Percentiles rank a stretch among this genome's conserved stretches.
Conservation (phyloP, 441 rosid genomes). For the Populus trichocarpa region DNA sequence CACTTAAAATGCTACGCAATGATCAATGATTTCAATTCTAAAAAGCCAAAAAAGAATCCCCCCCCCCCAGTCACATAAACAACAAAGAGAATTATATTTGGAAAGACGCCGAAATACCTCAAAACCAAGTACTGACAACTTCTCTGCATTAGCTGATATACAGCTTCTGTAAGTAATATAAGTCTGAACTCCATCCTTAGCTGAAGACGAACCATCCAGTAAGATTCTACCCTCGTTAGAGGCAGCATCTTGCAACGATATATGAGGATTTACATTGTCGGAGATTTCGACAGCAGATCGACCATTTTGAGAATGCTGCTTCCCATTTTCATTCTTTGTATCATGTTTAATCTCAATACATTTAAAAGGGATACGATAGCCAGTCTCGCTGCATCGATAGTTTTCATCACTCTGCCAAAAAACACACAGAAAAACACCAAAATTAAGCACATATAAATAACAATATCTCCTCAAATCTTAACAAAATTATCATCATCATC, state of each 20-base stretch:
- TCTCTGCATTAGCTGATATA: constrained; percentile 67
- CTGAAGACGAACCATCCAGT: constrained; percentile 39
- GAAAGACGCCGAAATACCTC: constrained; percentile 19
- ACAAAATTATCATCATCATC: too few relatives aligned
- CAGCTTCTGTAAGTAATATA: constrained; percentile 86
- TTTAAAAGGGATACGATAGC: constrained; percentile 80
- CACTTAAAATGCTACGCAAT: too few relatives aligned
- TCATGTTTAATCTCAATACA: constrained; percentile 44
- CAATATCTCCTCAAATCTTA: too few relatives aligned
- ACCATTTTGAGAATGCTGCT: constrained; percentile 39
- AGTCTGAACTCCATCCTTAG: constrained; percentile 35
- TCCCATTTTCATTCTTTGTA: constrained; percentile 21
- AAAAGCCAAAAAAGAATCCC: too few relatives aligned
- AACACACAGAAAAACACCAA: not conserved
- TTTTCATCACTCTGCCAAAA: constrained; percentile 53
- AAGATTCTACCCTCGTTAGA: constrained; percentile 37
- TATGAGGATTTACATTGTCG: constrained; percentile 11
- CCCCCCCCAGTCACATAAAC: too few relatives aligned
- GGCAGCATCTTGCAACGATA: constrained; percentile 16
- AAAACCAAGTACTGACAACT: constrained; percentile 71
- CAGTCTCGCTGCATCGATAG: constrained; percentile 90
- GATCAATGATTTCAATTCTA: too few relatives aligned
- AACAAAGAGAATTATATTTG: too few relatives aligned
- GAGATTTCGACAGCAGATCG: constrained; percentile 37
- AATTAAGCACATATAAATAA: too few relatives aligned